Conservation (phyloP, 176 grass and related monocot species). For the Areca catechu region DNA sequence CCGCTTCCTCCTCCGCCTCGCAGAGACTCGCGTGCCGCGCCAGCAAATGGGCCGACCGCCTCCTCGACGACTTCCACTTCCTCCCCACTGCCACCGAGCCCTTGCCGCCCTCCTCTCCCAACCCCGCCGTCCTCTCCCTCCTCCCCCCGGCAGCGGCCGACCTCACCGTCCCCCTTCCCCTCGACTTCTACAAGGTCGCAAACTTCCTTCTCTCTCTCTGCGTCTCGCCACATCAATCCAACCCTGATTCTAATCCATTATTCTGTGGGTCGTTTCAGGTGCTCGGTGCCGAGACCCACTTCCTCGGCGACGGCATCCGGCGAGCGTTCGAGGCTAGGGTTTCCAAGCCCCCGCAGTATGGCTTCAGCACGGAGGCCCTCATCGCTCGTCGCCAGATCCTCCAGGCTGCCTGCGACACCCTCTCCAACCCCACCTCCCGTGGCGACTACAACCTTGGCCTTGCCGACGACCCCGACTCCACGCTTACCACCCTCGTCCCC, state of each 20-base stretch:
- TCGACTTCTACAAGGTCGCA: slow-evolving; percentile 81
- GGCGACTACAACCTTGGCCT: slow-evolving; percentile 51
- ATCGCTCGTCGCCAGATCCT: slow-evolving; percentile 61
- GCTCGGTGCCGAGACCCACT: slow-evolving; percentile 69
- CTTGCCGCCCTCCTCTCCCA: slow-evolving; percentile 2
- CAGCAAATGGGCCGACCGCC: slow-evolving; percentile 88
- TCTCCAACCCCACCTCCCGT: slow-evolving; percentile 48
- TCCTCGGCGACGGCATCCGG: slow-evolving; percentile 66
- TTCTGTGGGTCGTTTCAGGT: slow-evolving; percentile 29
- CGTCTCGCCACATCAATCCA: not conserved
- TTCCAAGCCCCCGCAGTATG: slow-evolving; percentile 55
- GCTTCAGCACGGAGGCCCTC: slow-evolving; percentile 66
- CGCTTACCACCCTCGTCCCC: slow-evolving; percentile 43
- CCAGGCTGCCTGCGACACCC: slow-evolving; percentile 54
- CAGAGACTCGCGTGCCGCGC: slow-evolving; percentile 43
- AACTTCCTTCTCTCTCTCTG: not conserved
- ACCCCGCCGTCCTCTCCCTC: slow-evolving; percentile 38
- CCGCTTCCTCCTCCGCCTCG: not conserved
- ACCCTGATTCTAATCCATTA: not conserved
- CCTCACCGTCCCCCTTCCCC: slow-evolving; percentile 44
- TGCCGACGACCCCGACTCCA: slow-evolving; percentile 33
- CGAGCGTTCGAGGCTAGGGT: slow-evolving; percentile 59
- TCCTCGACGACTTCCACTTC: slow-evolving; percentile 79
- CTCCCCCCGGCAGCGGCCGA: slow-evolving; percentile 34
- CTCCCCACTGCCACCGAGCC: slow-evolving; percentile 32